Conservation (phyloP, 2,329 filamentous ascomycete genomes). For the Lizonia empirigonia region DNA sequence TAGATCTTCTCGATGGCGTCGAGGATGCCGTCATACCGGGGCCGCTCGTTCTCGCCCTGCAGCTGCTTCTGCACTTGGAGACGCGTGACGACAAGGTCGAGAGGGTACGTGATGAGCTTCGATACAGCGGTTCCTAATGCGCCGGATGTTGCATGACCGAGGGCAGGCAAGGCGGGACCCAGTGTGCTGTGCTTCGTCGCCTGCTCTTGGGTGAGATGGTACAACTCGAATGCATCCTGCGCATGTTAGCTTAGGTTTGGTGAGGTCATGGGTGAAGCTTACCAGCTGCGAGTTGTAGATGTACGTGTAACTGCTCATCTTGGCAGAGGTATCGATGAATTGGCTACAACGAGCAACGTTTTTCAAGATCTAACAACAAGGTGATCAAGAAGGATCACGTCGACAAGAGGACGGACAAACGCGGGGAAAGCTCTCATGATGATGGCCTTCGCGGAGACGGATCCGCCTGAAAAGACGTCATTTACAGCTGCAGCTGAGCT, state of each 20-base stretch:
- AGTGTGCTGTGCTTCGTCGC: conserved; percentile 28
- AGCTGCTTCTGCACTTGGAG: conserved; percentile 77
- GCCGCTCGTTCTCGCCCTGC: conserved; percentile 45
- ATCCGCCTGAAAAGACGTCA: conserved; percentile 32
- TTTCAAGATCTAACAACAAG: background rate
- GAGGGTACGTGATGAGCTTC: conserved; percentile 78
- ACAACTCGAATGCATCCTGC: conserved; percentile 51
- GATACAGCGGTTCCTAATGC: conserved; percentile 78
- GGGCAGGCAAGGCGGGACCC: conserved; percentile 67
- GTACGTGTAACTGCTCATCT: conserved; percentile 32
- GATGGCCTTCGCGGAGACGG: conserved; percentile 25
- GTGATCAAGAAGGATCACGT: background rate
- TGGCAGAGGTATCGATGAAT: conserved; percentile 17
- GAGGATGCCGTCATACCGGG: conserved; percentile 67
- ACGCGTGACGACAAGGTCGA: conserved; percentile 80
- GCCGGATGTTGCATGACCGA: conserved; percentile 82
- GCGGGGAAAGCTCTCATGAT: conserved; percentile 35
- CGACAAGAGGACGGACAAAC: conserved; percentile 11
- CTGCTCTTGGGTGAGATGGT: conserved; percentile 50
- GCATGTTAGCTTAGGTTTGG: conserved; percentile 11
- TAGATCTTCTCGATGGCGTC: conserved; percentile 77
- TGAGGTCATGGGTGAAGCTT: conserved; percentile 12
- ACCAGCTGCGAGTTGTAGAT: conserved; percentile 55
- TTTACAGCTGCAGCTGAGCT: conserved; percentile 17
- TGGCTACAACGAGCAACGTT: conserved; percentile 1